Base-by-base conservation (phyloP, 2,329 filamentous ascomycete genomes). In the Fonsecaea pugnacius region DNA sequence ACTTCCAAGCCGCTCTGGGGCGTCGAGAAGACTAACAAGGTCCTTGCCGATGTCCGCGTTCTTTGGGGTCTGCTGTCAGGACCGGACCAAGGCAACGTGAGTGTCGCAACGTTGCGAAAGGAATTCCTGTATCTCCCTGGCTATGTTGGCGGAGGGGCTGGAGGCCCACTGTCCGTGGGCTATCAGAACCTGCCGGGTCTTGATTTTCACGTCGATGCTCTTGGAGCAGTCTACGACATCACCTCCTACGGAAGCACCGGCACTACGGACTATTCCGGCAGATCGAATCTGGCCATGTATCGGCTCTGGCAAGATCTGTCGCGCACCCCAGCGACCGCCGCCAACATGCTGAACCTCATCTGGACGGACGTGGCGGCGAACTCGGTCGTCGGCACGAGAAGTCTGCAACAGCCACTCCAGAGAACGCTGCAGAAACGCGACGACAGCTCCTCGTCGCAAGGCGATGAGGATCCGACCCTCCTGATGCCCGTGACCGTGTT, bases 331-430 rank as follows among this genome's bases (percentile, higher is more conserved):
- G 59, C 58, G 0, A 70, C 65, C 0, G 73, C 75, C 0, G 72
- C 74, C 0, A 67, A 71, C 7, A 80, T 82, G 8, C 67, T 80
- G 9, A 78, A 81, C 65, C 70, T 80, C 0, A 73, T 82, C 6
- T 82, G 78, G 75, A 82, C 79, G 0, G 79, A 83, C 62, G 59
- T 79, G 7, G 73, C 75, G 1, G 76, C 80, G 0, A 79, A 77
- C 16, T 70, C 76, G 0, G 75, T 81, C 0, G 73, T 81, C 0
- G 79, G 80, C 12, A 52, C 61, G 14, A 40, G n/a, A 33, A 57
- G 38, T 27, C 16, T 57, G 53, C 54, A 46, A n/a, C 59, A n/a
- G 24, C 60, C 52, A 9, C 36, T 54, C 57, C 35, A 40, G 63
- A 7, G 46, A 35, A 21, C 68, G 61, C 43, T 54, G 12, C 52